phyloP scores from a whole-genome alignment of 83 land plant species.

The Picea mariana region DNA sequence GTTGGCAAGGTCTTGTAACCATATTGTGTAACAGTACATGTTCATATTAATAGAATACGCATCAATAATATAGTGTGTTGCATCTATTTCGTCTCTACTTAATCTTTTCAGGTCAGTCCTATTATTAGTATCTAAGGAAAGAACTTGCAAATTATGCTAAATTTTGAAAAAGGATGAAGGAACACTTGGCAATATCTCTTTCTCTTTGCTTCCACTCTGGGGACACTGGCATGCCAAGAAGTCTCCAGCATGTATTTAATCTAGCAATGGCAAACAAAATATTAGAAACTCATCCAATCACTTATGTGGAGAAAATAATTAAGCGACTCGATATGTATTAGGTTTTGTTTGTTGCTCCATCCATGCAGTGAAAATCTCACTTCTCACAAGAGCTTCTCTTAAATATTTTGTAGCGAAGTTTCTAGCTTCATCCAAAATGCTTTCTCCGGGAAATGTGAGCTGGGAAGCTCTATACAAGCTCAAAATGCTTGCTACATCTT shows the following conservation, averaged over 20 bases:
- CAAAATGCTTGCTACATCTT: background rate
- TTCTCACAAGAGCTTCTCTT: background rate
- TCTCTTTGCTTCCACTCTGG: conserved; percentile 11
- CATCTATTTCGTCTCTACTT: too few relatives aligned
- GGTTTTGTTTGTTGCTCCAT: background rate
- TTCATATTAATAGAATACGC: too few relatives aligned
- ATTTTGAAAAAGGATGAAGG: too few relatives aligned
- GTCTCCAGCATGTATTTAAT: conserved; percentile 22
- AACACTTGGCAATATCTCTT: background rate
- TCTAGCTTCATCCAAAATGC: background rate
- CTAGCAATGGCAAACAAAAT: conserved; percentile 8
- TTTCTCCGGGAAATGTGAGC: background rate
- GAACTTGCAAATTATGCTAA: too few relatives aligned
- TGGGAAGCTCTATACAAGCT: background rate
- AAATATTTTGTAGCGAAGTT: background rate
- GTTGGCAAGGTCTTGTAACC: too few relatives aligned
- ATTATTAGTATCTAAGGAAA: too few relatives aligned
- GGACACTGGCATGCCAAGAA: conserved; percentile 33
- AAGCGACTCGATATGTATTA: too few relatives aligned
- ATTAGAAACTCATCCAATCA: background rate
- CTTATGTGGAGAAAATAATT: too few relatives aligned
- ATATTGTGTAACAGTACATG: too few relatives aligned
- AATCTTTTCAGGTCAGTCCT: too few relatives aligned
- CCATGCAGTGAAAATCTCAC: too few relatives aligned
- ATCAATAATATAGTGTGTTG: too few relatives aligned